Evolutionary conservation across 208 protist species (phyloP).

Genomic region (Spongospora subterranea): DNA sequence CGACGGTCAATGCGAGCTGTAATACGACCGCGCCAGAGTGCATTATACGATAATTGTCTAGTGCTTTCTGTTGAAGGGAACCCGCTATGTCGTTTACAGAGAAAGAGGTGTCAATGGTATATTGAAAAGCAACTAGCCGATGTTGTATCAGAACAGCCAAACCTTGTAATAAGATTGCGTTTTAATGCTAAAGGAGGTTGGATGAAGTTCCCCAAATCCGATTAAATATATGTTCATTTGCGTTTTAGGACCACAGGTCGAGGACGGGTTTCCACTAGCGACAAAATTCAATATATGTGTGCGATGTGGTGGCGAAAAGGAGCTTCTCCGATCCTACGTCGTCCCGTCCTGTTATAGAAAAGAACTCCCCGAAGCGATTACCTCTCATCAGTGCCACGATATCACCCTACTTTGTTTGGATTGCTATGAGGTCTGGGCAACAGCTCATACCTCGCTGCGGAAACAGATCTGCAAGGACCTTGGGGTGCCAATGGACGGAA

Average conservation of each 20-base stretch:
- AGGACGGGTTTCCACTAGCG: neutral
- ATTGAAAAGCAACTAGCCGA: neutral
- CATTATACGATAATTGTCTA: constrained; percentile 1
- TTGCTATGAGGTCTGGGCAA: neutral
- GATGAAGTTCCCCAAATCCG: neutral
- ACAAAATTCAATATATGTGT: constrained; percentile 12
- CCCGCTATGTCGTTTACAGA: neutral
- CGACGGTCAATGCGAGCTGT: neutral
- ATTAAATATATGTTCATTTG: neutral
- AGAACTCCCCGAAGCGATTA: neutral
- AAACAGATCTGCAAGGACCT: neutral
- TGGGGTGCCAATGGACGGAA: neutral
- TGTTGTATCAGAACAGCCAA: neutral
- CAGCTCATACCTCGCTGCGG: neutral
- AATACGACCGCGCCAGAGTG: neutral
- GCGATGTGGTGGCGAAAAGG: neutral
- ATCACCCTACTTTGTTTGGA: neutral
- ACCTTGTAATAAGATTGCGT: neutral
- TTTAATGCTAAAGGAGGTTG: neutral
- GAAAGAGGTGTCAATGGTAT: constrained; percentile 24
- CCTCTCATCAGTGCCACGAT: constrained; percentile 33
- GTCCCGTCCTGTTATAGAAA: neutral
- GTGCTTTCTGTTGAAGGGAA: neutral
- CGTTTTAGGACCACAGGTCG: neutral
- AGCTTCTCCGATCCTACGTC: constrained; percentile 23